Conservation (phyloP, 2,329 filamentous ascomycete genomes). For the Fusarium duplospermum region DNA sequence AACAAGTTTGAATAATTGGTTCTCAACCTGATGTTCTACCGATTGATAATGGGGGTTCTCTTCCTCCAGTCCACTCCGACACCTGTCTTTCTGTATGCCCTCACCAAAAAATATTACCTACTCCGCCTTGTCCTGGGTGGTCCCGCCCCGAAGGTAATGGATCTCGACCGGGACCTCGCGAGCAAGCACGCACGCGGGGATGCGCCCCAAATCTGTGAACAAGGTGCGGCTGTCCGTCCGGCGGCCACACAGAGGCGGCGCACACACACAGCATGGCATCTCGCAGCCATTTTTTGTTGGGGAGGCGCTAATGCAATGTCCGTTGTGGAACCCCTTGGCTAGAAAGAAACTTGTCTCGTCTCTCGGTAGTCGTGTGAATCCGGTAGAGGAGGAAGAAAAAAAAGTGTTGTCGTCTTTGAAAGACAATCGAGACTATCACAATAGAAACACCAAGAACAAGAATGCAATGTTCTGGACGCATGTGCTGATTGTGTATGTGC, state of each 20-base stretch:
- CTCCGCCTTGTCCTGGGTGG: background rate
- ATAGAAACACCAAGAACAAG: background rate
- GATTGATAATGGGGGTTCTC: background rate
- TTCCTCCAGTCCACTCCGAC: background rate
- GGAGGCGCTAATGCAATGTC: constrained; percentile 44
- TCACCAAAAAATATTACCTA: background rate
- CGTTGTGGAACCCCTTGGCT: constrained; percentile 32
- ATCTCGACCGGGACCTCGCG: constrained; percentile 1
- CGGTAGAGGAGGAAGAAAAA: background rate
- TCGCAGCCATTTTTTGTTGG: constrained; percentile 43
- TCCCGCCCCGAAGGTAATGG: background rate
- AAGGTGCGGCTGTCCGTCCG: constrained; percentile 20
- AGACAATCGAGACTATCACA: background rate
- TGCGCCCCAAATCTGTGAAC: constrained; percentile 35
- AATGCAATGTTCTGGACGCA: background rate
- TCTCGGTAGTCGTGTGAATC: constrained; percentile 1
- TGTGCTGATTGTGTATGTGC: background rate
- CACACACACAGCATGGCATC: constrained; percentile 4
- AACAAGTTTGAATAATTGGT: background rate
- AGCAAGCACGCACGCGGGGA: constrained; percentile 21
- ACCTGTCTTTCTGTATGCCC: background rate
- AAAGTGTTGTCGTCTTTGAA: background rate
- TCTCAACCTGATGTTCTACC: background rate
- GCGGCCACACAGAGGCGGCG: background rate
- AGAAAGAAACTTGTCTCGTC: constrained; percentile 4